Base-by-base conservation (phyloP, 768 basidiomycete genomes). In the Leccinum ochraceum region DNA sequence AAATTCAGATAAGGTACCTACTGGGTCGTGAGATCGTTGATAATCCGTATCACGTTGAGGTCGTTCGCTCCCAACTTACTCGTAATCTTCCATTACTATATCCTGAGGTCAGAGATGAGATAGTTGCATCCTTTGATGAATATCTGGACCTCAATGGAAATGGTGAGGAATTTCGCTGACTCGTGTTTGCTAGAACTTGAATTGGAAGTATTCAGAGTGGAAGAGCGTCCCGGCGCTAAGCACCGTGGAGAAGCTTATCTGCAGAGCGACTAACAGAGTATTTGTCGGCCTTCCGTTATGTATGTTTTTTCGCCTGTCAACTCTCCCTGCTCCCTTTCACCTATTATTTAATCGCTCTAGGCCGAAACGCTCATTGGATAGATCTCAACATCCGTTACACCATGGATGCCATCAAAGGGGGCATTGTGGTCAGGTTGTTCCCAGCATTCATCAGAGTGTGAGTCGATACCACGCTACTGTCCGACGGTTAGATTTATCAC, bases 251-350 rank as follows among this genome's bases (percentile, higher is more conserved):
- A 63, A 71, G 20, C 67, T 84, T n/a, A 68, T 84, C 1, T 72
- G 75, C 37, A 76, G 80, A 42, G 68, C 74, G 4, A 79, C 69
- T 52, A 83, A 81, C 61, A 76, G 85, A 6, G 51, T 77, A 0
- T 81, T 85, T 56, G 79, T 85, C 6, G 85, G 83, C 0, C 67
- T 77, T 32, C 81, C 82, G 3, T 54, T 81, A 3, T 85, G 83
- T 82, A 53, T 17, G 30, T 10, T 8, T 13, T 28, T 53, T 22
- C 49, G 57, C 37, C 37, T 39, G 37, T 16, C 37, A 6, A 17
- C 6, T 39, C 17, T 39, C 37, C 37, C 16, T 37, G 16, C 11
- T 1, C 7, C 16, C 37, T 8, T 16, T 17, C 37, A 17, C 37
- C 37, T 16, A 17, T 39, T 7, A 4, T 34, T 17, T 7, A 59